Percentiles rank a stretch among this genome's conserved stretches.
These are phyloP conservation scores for Fusarium citri DNA, from an alignment of 2,329 filamentous ascomycete species.

Conservation along the genomic window DNA sequence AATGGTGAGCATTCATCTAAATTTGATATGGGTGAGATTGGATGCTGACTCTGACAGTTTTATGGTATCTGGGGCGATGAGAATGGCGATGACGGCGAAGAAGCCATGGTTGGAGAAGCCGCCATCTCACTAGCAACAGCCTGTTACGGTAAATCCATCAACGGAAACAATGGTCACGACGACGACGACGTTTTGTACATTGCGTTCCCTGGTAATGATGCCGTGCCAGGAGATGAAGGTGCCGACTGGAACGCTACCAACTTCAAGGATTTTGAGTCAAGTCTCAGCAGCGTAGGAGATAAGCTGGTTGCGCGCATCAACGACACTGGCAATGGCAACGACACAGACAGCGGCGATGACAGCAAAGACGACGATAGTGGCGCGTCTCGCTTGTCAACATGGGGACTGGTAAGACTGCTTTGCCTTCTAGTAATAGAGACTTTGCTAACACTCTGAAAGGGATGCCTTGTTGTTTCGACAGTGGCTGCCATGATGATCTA, in stretches of 20 bases:
- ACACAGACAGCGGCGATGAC: background rate
- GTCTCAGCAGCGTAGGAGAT: slow-evolving; percentile 63
- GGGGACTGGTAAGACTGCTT: slow-evolving; percentile 4
- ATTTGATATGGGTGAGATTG: background rate
- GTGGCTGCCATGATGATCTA: slow-evolving; percentile 44
- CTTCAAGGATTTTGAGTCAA: slow-evolving; percentile 64
- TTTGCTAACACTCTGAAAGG: slow-evolving; percentile 35
- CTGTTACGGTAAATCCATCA: slow-evolving; percentile 66
- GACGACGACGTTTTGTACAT: slow-evolving; percentile 71
- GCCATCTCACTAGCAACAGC: slow-evolving; percentile 68
- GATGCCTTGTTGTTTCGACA: slow-evolving; percentile 34
- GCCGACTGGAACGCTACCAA: slow-evolving; percentile 66
- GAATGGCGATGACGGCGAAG: slow-evolving; percentile 64
- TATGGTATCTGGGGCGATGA: slow-evolving; percentile 73
- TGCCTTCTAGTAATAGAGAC: background rate
- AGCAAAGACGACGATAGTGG: slow-evolving; percentile 3
- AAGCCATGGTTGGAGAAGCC: slow-evolving; percentile 65
- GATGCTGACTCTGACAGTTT: slow-evolving; percentile 49
- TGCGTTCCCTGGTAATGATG: slow-evolving; percentile 67
- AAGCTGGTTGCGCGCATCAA: slow-evolving; percentile 57
- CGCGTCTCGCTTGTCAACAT: slow-evolving; percentile 11
- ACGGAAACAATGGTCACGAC: slow-evolving; percentile 67
- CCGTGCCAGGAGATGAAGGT: slow-evolving; percentile 64
- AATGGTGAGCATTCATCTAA: slow-evolving; percentile 49
- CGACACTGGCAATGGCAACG: slow-evolving; percentile 9